A percentile compares a stretch with the other conserved stretches of the same genome.
Conservation (phyloP, 805 yeast genomes). For the Nakazawaea molendinolei region DNA sequence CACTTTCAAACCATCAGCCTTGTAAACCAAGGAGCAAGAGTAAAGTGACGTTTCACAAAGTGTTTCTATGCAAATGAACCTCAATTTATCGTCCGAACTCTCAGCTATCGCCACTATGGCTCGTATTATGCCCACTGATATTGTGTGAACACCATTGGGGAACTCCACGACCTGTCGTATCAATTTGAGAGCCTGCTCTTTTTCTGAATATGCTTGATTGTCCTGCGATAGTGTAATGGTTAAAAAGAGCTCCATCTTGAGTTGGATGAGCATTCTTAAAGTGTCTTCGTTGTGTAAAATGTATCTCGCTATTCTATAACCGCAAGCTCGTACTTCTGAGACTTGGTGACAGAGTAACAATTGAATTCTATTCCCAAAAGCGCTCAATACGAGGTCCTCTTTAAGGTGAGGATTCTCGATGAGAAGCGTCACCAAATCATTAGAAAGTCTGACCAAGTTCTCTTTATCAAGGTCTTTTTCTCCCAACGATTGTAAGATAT, state of each 20-base stretch:
- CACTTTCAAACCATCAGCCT: slow-evolving; percentile 38
- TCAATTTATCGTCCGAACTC: slow-evolving; percentile 42
- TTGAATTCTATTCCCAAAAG: slow-evolving; percentile 53
- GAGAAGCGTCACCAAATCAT: slow-evolving; percentile 54
- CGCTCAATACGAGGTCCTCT: slow-evolving; percentile 54
- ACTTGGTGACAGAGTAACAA: slow-evolving; percentile 50
- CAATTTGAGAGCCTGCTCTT: slow-evolving; percentile 71
- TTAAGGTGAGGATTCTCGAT: slow-evolving; percentile 52
- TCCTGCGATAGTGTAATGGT: slow-evolving; percentile 61
- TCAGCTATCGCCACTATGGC: slow-evolving; percentile 62
- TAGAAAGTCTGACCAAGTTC: slow-evolving; percentile 50
- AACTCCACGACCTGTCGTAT: slow-evolving; percentile 55
- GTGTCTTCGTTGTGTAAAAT: slow-evolving; percentile 50
- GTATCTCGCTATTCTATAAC: slow-evolving; percentile 67
- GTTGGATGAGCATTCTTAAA: slow-evolving; percentile 41
- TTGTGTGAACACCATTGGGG: slow-evolving; percentile 41
- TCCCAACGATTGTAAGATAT: slow-evolving; percentile 50
- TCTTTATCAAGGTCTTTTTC: slow-evolving; percentile 43
- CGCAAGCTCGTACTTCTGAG: slow-evolving; percentile 64
- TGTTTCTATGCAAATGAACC: slow-evolving; percentile 45
- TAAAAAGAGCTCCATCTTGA: slow-evolving; percentile 56
- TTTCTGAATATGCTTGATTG: slow-evolving; percentile 47
- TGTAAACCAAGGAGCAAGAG: slow-evolving; percentile 33
- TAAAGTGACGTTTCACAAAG: slow-evolving; percentile 42
- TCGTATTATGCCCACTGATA: slow-evolving; percentile 59